phyloP scores from a whole-genome alignment of 345 rosid species.

The Populus alba region DNA sequence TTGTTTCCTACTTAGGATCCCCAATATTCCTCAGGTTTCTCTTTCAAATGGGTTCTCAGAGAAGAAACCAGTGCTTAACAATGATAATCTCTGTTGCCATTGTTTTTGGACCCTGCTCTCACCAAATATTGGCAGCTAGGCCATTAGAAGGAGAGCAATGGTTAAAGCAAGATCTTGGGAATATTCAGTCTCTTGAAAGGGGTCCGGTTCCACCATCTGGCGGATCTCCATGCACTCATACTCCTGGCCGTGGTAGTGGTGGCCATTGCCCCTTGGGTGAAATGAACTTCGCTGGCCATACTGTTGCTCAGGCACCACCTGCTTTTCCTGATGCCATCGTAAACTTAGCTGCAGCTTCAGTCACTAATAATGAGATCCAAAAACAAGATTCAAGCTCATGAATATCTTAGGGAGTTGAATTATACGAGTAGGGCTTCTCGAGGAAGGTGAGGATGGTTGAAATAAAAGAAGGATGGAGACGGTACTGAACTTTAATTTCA shows the following conservation, averaged over 20 bases:
- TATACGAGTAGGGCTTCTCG: neutral
- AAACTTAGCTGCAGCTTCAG: neutral
- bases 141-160: slow-evolving; percentile 19
- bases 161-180: neutral
- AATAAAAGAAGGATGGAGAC: neutral
- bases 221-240: slow-evolving; percentile 34
- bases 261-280: slow-evolving; percentile 34
- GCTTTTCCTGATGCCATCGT: slow-evolving; percentile 13
- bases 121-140: slow-evolving; percentile 25
- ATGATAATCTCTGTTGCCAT: neutral
- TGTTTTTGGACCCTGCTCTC: slow-evolving; percentile 1
- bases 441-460: neutral
- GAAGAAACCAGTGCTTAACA: neutral
- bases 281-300: slow-evolving; percentile 22
- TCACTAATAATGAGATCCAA: neutral
- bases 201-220: slow-evolving; percentile 38
- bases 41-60: slow-evolving; percentile 4
- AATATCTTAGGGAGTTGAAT: neutral
- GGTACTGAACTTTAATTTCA: neutral
- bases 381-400: slow-evolving; percentile 9
- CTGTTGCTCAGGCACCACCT: neutral
- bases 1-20: neutral
- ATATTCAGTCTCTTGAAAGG: slow-evolving; percentile 34
- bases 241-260: slow-evolving; percentile 23
- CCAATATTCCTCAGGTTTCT: neutral